These are phyloP conservation scores for Fusarium solani-melongenae DNA, from an alignment of 2,329 filamentous ascomycete species.

Conservation along the genomic window DNA sequence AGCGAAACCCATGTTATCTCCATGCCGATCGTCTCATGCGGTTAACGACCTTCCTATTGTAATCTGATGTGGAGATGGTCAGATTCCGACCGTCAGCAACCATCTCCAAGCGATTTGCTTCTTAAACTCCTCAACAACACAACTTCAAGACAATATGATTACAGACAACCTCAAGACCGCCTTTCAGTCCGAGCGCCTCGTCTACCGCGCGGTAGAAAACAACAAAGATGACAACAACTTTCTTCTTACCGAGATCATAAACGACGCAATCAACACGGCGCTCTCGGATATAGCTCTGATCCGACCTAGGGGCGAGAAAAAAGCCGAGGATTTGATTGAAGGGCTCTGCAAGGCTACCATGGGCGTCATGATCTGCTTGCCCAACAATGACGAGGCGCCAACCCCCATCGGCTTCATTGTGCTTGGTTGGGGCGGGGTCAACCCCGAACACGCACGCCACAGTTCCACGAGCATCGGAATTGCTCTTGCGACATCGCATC, in stretches of 20 bases:
- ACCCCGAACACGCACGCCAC: neutral
- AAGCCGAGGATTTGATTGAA: neutral
- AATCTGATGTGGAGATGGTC: neutral
- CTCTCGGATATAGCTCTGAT: slow-evolving; percentile 8
- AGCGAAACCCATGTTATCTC: neutral
- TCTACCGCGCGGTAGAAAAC: slow-evolving; percentile 23
- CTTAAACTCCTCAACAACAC: neutral
- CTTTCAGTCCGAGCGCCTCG: slow-evolving; percentile 27
- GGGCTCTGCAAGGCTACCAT: slow-evolving; percentile 4
- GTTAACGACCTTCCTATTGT: neutral
- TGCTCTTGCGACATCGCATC: slow-evolving; percentile 47
- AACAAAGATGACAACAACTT: slow-evolving; percentile 23
- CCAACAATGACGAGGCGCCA: neutral
- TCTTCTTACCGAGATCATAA: slow-evolving; percentile 14
- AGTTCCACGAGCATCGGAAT: slow-evolving; percentile 47
- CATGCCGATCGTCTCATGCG: neutral
- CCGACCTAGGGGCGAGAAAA: neutral
- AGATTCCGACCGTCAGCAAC: neutral
- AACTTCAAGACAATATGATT: slow-evolving; percentile 5
- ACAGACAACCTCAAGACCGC: neutral
- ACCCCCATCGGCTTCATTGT: slow-evolving; percentile 18
- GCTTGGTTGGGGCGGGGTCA: slow-evolving; percentile 8
- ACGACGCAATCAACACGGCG: slow-evolving; percentile 11
- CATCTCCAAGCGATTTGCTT: neutral
- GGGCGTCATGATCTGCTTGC: slow-evolving; percentile 11